A percentile compares a stretch with the other conserved stretches of the same genome.
Conservation (phyloP, 345 rosid genomes). For the Citropsis articulata region DNA sequence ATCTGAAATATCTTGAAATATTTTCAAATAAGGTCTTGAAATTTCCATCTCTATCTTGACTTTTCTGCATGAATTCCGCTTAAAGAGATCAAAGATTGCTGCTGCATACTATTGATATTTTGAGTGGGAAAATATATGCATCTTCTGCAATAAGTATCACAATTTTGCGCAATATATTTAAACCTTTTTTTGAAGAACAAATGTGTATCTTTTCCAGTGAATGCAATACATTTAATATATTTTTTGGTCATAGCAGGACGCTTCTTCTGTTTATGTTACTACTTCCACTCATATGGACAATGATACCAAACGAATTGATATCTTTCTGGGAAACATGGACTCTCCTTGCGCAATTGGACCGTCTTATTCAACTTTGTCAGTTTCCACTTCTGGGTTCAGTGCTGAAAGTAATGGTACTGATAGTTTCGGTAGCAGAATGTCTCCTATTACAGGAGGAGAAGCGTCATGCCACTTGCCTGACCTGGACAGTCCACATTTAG, state of each 20-base stretch:
- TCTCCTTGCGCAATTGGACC: slow-evolving; percentile 25
- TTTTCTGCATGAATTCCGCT: neutral
- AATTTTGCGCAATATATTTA: neutral
- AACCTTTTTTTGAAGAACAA: neutral
- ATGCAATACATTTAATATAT: neutral
- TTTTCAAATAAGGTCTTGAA: no score
- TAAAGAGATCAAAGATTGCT: neutral
- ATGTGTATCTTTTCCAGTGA: neutral
- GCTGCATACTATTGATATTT: neutral
- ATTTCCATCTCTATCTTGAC: neutral
- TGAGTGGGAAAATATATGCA: neutral
- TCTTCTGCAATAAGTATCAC: neutral
- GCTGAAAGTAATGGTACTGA: slow-evolving; percentile 34
- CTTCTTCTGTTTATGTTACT: slow-evolving; percentile 15
- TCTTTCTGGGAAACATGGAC: slow-evolving; percentile 11
- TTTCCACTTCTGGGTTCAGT: slow-evolving; percentile 39
- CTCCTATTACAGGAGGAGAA: slow-evolving; percentile 25
- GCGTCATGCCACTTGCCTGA: slow-evolving; percentile 32
- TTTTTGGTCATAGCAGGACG: slow-evolving; percentile 23
- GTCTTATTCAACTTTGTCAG: slow-evolving; percentile 38
- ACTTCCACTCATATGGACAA: slow-evolving; percentile 19
- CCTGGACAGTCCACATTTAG: slow-evolving; percentile 28
- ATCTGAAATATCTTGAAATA: neutral
- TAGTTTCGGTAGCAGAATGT: slow-evolving; percentile 35
- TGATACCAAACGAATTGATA: slow-evolving; percentile 22